phyloP scores from a whole-genome alignment of 2,329 filamentous ascomycete species.

The Penicillium italicum region DNA sequence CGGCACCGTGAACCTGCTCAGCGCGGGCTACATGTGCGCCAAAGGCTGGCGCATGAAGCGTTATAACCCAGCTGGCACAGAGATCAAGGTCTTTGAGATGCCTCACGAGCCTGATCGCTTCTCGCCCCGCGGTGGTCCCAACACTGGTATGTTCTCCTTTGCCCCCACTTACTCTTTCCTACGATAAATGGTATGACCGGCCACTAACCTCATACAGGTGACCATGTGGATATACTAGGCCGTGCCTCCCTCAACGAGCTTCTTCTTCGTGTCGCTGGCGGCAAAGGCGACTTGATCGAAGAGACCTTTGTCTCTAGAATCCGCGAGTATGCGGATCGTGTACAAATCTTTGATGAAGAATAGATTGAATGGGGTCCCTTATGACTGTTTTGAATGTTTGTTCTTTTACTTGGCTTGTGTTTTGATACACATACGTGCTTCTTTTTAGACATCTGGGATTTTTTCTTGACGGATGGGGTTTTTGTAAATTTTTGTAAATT shows the following conservation, averaged over 20 bases:
- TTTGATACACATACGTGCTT: neutral
- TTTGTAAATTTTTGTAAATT: conserved; percentile 4
- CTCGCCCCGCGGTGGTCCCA: conserved; percentile 69
- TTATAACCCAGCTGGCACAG: conserved; percentile 81
- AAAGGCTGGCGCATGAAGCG: conserved; percentile 90
- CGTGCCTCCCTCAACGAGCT: conserved; percentile 86
- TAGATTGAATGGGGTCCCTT: conserved; percentile 6
- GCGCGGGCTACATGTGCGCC: conserved; percentile 93
- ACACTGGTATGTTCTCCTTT: conserved; percentile 50
- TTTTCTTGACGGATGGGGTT: neutral
- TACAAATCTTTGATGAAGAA: conserved; percentile 73
- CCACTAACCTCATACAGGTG: conserved; percentile 49
- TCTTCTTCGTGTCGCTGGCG: conserved; percentile 79
- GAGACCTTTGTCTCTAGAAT: conserved; percentile 80
- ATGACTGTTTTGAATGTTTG: neutral
- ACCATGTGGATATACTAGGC: conserved; percentile 95
- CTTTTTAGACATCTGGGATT: neutral
- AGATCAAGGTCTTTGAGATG: conserved; percentile 90
- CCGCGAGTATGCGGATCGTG: conserved; percentile 72
- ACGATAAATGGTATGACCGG: neutral
- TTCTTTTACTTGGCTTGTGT: neutral
- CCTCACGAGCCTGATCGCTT: conserved; percentile 92
- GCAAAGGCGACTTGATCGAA: conserved; percentile 73
- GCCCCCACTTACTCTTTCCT: conserved; percentile 22
- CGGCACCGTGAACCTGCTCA: conserved; percentile 90